These are phyloP conservation scores for Dacryopinax spathularia DNA, from an alignment of 768 basidiomycete species.

Conservation along the genomic window DNA sequence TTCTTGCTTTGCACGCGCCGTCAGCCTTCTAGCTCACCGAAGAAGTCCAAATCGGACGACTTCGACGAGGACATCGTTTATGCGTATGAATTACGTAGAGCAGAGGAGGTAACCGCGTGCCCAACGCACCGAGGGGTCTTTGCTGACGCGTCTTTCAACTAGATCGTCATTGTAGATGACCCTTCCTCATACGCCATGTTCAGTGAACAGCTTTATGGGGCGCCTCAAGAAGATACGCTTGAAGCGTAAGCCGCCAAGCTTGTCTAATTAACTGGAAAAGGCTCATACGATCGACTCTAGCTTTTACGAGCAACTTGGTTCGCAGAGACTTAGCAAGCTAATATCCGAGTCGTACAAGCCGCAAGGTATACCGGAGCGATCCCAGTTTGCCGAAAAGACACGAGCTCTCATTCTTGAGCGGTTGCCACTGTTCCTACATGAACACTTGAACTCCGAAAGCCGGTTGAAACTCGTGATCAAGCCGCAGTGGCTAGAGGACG, in stretches of 20 bases:
- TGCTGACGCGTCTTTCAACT: neutral
- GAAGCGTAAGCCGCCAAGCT: slow-evolving; percentile 41
- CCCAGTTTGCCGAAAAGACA: slow-evolving; percentile 37
- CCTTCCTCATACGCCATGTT: slow-evolving; percentile 67
- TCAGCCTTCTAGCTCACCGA: slow-evolving; percentile 25
- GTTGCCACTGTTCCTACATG: slow-evolving; percentile 80
- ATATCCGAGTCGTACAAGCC: slow-evolving; percentile 66
- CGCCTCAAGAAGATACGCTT: slow-evolving; percentile 79
- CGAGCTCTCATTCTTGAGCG: slow-evolving; percentile 62
- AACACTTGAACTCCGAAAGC: slow-evolving; percentile 38
- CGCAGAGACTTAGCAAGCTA: slow-evolving; percentile 51
- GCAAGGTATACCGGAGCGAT: slow-evolving; percentile 35
- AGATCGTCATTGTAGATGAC: slow-evolving; percentile 78
- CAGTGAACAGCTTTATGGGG: slow-evolving; percentile 56
- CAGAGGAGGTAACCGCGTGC: slow-evolving; percentile 40
- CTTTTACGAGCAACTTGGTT: slow-evolving; percentile 68
- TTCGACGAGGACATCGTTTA: slow-evolving; percentile 53
- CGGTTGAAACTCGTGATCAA: slow-evolving; percentile 19
- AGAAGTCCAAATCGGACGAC: slow-evolving; percentile 38
- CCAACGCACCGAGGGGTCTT: no score
- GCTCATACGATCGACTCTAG: slow-evolving; percentile 24
- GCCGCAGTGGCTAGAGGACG: slow-evolving; percentile 23
- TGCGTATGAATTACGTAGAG: slow-evolving; percentile 51
- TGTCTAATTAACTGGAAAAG: neutral
- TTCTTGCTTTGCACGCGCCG: slow-evolving; percentile 65